These are phyloP conservation scores for Metschnikowia rubicola DNA, from an alignment of 805 yeast genomes.

Conservation along the genomic window DNA sequence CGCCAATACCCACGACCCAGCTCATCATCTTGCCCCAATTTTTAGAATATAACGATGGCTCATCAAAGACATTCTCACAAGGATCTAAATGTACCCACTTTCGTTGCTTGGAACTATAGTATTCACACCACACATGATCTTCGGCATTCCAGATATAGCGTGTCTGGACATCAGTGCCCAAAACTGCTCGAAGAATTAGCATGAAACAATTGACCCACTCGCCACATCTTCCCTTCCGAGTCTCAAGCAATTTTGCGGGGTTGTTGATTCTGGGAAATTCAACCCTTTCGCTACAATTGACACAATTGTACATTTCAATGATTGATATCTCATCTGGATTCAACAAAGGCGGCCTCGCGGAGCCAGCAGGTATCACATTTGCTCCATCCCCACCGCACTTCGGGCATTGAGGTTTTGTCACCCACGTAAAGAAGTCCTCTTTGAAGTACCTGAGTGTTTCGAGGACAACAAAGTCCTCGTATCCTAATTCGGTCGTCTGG, in stretches of 20 bases:
- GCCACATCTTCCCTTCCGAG: slow-evolving; percentile 82
- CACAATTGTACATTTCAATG: slow-evolving; percentile 66
- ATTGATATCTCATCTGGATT: slow-evolving; percentile 45
- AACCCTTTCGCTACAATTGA: slow-evolving; percentile 41
- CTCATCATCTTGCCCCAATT: slow-evolving; percentile 97
- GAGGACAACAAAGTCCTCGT: slow-evolving; percentile 36
- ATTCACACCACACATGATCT: slow-evolving; percentile 97
- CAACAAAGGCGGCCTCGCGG: slow-evolving; percentile 33
- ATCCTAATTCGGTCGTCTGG: slow-evolving; percentile 14
- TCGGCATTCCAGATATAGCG: slow-evolving; percentile 85
- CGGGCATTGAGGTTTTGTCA: slow-evolving; percentile 62
- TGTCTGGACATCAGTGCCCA: slow-evolving; percentile 33
- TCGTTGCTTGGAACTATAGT: slow-evolving; percentile 54
- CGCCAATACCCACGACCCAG: slow-evolving; percentile 69
- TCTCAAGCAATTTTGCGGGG: slow-evolving; percentile 56
- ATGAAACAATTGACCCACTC: slow-evolving; percentile 91
- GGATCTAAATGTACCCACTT: slow-evolving; percentile 89
- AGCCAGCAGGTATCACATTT: slow-evolving; percentile 38
- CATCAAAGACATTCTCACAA: slow-evolving; percentile 83
- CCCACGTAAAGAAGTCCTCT: slow-evolving; percentile 79
- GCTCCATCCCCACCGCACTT: slow-evolving; percentile 43
- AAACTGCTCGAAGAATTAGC: slow-evolving; percentile 61
- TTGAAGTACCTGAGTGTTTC: slow-evolving; percentile 51
- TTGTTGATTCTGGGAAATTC: slow-evolving; percentile 78
- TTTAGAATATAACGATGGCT: slow-evolving; percentile 68